Evolutionary conservation across 164 flowering plant species (phyloP).

Genomic region (Macadamia integrifolia): DNA sequence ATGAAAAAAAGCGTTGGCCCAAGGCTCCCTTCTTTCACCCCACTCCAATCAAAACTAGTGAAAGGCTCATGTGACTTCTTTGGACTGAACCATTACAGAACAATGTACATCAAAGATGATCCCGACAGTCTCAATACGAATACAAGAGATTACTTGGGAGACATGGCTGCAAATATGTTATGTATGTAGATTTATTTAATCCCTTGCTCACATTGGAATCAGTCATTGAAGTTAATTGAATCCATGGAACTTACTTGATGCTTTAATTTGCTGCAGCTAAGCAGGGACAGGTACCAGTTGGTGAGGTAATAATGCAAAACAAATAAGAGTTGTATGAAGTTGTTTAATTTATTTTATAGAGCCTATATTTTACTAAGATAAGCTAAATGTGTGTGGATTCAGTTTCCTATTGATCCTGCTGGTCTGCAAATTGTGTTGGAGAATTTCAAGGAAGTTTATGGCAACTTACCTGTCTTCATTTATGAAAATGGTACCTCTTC

Average conservation of each 20-base stretch:
- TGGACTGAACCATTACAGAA: conserved; percentile 47
- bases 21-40: conserved; percentile 45
- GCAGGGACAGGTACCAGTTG: neutral
- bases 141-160: conserved; percentile 31
- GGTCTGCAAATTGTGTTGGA: conserved; percentile 26
- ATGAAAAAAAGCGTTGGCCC: conserved; percentile 43
- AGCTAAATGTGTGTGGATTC: neutral
- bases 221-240: neutral
- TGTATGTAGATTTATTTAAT: conserved; percentile 21
- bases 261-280: neutral
- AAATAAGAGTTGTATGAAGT: too few species aligned
- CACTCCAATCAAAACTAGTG: conserved; percentile 29
- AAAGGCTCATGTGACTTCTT: conserved; percentile 55
- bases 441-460: conserved; percentile 25
- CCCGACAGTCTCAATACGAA: conserved; percentile 21
- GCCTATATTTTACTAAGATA: neutral
- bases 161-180: conserved; percentile 23
- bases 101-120: conserved; percentile 24
- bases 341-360: neutral
- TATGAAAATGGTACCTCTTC: conserved; percentile 34
- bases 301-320: neutral
- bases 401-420: conserved; percentile 24
- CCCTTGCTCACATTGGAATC: too few species aligned
- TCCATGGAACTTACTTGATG: neutral
- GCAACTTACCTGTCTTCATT: conserved; percentile 33